Percentiles rank a stretch among this genome's conserved stretches.
Evolutionary conservation across 192 early-diverging fungal genomes (phyloP).

Genomic region (Entophlyctis luteolus): DNA sequence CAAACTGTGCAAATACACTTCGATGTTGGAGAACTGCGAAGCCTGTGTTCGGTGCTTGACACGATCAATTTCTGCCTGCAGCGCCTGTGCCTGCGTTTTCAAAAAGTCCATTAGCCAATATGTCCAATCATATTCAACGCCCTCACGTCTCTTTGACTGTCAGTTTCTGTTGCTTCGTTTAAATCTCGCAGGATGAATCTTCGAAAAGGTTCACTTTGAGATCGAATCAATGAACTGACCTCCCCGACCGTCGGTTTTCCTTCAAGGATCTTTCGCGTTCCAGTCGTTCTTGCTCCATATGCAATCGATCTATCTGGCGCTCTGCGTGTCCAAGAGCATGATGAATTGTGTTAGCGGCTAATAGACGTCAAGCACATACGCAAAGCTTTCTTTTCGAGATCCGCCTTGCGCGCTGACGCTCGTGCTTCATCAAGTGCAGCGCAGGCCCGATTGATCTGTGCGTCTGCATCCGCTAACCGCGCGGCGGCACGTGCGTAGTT

Average conservation of each 20-base stretch:
- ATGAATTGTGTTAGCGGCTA: neutral
- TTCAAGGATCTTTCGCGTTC: slow-evolving; percentile 27
- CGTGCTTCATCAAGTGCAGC: slow-evolving; percentile 22
- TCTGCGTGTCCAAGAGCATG: slow-evolving; percentile 14
- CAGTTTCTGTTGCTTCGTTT: neutral
- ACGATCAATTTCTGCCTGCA: slow-evolving; percentile 43
- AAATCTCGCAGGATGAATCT: neutral
- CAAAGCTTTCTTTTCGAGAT: slow-evolving; percentile 36
- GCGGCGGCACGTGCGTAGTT: slow-evolving; percentile 6
- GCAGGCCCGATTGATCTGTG: slow-evolving; percentile 18
- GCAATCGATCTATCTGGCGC: slow-evolving; percentile 39
- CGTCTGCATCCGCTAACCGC: slow-evolving; percentile 25
- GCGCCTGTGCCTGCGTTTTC: slow-evolving; percentile 14
- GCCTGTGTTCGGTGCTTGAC: slow-evolving; percentile 39
- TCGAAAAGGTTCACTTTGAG: neutral
- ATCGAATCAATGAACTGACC: neutral
- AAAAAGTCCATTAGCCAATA: neutral
- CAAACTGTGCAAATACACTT: slow-evolving; percentile 2
- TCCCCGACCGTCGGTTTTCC: slow-evolving; percentile 2
- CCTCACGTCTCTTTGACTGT: slow-evolving; percentile 9
- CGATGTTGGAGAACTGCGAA: neutral
- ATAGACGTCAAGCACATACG: slow-evolving; percentile 12
- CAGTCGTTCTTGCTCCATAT: slow-evolving; percentile 35
- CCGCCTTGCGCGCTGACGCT: slow-evolving; percentile 33
- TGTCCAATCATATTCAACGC: slow-evolving; percentile 3